A percentile compares a stretch with the other conserved stretches of the same genome.
Conservation (phyloP, 768 basidiomycete species). For the Panellus pusillus region DNA sequence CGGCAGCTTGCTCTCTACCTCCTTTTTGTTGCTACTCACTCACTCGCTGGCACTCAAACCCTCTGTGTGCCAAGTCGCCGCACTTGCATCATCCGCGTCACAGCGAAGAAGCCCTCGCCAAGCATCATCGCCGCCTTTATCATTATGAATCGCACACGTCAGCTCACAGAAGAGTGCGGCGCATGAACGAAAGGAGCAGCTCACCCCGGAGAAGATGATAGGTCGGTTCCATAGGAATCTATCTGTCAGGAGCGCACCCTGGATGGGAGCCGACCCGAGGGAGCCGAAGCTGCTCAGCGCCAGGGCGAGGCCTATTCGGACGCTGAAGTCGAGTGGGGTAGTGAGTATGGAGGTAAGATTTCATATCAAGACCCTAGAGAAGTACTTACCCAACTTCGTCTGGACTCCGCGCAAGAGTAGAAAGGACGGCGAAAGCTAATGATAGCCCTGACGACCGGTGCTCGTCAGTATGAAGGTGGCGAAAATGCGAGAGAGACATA, state of each 20-base stretch:
- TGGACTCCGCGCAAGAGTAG: neutral
- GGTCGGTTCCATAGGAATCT: neutral
- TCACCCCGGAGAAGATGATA: neutral
- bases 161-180: too few species aligned
- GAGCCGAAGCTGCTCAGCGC: neutral
- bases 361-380: too few species aligned
- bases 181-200: neutral
- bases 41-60: neutral
- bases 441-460: neutral
- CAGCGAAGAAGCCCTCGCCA: neutral
- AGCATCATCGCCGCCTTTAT: neutral
- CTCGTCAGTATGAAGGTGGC: too few species aligned
- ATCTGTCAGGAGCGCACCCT: slow-evolving; percentile 1
- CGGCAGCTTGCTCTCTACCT: too few species aligned
- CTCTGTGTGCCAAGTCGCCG: too few species aligned
- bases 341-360: too few species aligned
- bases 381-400: neutral
- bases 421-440: neutral
- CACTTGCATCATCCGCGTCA: neutral
- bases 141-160: too few species aligned
- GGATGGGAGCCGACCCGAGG: slow-evolving; percentile 1
- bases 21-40: too few species aligned
- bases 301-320: neutral
- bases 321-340: too few species aligned
- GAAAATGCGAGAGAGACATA: neutral